A percentile compares a stretch with the other conserved stretches of the same genome.
Conservation (phyloP, 768 basidiomycete genomes). For the Coprinellus micaceus region DNA sequence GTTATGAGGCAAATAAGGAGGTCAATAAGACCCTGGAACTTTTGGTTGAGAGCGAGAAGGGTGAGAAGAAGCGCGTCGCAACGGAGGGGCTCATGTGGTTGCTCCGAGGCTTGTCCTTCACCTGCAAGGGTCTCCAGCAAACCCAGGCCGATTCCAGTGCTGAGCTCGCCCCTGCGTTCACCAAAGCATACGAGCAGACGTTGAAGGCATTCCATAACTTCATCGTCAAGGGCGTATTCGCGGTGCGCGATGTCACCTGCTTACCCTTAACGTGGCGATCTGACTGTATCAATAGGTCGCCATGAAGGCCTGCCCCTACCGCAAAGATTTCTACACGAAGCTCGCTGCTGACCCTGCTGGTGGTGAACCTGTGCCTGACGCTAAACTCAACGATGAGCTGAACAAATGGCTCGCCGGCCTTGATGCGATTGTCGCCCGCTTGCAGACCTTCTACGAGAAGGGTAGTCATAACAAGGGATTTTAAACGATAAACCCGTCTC, state of each 20-base stretch:
- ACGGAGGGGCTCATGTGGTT: slow-evolving; percentile 96
- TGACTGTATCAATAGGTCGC: slow-evolving; percentile 39
- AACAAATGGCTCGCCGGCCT: slow-evolving; percentile 68
- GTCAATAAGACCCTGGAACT: slow-evolving; percentile 77
- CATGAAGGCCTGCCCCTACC: slow-evolving; percentile 65
- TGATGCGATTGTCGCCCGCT: slow-evolving; percentile 46
- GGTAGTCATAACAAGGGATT: slow-evolving; percentile 54
- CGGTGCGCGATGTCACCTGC: slow-evolving; percentile 38
- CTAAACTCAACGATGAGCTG: slow-evolving; percentile 54
- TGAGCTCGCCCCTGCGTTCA: slow-evolving; percentile 75
- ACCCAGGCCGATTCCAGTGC: slow-evolving; percentile 59
- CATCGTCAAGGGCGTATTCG: slow-evolving; percentile 58
- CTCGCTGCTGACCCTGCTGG: slow-evolving; percentile 58
- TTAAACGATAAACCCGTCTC: slow-evolving; percentile 15
- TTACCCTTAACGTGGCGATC: neutral
- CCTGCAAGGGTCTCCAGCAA: slow-evolving; percentile 71
- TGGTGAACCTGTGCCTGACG: slow-evolving; percentile 40
- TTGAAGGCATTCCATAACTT: slow-evolving; percentile 86
- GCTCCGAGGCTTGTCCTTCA: slow-evolving; percentile 87
- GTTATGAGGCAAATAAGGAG: slow-evolving; percentile 64
- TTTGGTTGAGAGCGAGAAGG: slow-evolving; percentile 80
- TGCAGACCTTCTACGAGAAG: slow-evolving; percentile 60
- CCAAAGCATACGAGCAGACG: slow-evolving; percentile 73
- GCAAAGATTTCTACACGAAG: slow-evolving; percentile 64
- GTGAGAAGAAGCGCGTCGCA: slow-evolving; percentile 81